These are phyloP conservation scores for Inga laurina DNA, from an alignment of 306 rosid species.

Conservation along the genomic window DNA sequence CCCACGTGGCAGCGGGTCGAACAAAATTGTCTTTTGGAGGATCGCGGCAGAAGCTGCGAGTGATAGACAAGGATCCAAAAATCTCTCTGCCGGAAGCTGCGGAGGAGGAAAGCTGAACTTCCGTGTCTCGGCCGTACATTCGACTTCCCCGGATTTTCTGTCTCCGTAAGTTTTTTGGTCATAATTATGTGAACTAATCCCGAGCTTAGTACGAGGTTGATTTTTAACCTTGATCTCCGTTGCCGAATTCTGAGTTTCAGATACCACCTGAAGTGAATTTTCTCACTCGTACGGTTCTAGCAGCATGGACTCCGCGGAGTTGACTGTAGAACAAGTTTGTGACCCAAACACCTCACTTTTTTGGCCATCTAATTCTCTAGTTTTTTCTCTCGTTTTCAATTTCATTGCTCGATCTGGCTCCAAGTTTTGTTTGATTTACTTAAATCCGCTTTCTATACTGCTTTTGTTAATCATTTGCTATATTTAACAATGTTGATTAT, in stretches of 20 bases:
- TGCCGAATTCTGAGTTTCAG: conserved; percentile 18
- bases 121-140: neutral
- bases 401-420: conserved; percentile 21
- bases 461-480: neutral
- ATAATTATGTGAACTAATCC: neutral
- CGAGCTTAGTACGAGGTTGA: neutral
- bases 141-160: neutral
- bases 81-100: neutral
- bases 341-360: conserved; percentile 6
- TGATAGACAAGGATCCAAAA: neutral
- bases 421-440: conserved; percentile 8
- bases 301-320: conserved; percentile 59
- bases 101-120: neutral
- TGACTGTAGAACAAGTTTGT: conserved; percentile 69
- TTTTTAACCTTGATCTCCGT: neutral
- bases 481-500: neutral
- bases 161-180: neutral
- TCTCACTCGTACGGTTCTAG: conserved; percentile 15
- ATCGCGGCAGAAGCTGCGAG: no score
- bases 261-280: conserved; percentile 8
- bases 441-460: neutral
- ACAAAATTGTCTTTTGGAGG: neutral
- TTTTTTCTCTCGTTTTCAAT: neutral
- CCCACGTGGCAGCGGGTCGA: conserved; percentile 5
- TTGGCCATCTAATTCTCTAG: neutral